phyloP scores from a whole-genome alignment of 129 eudicot genomes.

The Tagetes erecta region DNA sequence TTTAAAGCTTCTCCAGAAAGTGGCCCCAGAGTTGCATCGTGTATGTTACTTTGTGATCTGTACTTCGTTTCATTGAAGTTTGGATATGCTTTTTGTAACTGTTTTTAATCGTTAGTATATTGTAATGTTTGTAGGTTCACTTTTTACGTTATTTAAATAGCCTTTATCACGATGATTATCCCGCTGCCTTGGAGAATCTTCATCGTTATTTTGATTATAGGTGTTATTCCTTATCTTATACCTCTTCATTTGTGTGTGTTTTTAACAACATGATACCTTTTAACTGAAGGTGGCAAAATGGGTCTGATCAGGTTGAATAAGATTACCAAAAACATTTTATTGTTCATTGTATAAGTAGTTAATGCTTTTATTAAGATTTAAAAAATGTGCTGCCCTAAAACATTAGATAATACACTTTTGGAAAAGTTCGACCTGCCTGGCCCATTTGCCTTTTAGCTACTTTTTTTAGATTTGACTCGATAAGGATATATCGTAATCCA shows the following conservation, averaged over 20 bases:
- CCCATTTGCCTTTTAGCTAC: background rate
- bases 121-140: slow-evolving; percentile 64
- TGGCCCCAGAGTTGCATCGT: slow-evolving; percentile 92
- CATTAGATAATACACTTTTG: background rate
- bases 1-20: slow-evolving; percentile 77
- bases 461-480: background rate
- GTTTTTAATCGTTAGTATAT: background rate
- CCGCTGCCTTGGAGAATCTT: slow-evolving; percentile 88
- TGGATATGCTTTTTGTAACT: background rate
- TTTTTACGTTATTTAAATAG: slow-evolving; percentile 83
- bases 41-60: slow-evolving; percentile 43
- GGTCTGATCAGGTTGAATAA: background rate
- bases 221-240: slow-evolving; percentile 37
- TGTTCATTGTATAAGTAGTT: background rate
- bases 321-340: background rate
- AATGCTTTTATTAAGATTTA: background rate
- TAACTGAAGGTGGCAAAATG: slow-evolving; percentile 1
- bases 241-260: background rate
- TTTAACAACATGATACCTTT: background rate
- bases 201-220: slow-evolving; percentile 97
- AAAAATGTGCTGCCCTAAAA: background rate
- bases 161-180: slow-evolving; percentile 85
- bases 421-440: background rate
- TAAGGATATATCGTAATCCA: background rate
- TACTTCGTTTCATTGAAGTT: background rate